A percentile compares a stretch with the other conserved stretches of the same genome.
These are phyloP conservation scores for Nectriaceae sp. DNA, from an alignment of 2,329 filamentous ascomycete genomes.

Conservation along the genomic window DNA sequence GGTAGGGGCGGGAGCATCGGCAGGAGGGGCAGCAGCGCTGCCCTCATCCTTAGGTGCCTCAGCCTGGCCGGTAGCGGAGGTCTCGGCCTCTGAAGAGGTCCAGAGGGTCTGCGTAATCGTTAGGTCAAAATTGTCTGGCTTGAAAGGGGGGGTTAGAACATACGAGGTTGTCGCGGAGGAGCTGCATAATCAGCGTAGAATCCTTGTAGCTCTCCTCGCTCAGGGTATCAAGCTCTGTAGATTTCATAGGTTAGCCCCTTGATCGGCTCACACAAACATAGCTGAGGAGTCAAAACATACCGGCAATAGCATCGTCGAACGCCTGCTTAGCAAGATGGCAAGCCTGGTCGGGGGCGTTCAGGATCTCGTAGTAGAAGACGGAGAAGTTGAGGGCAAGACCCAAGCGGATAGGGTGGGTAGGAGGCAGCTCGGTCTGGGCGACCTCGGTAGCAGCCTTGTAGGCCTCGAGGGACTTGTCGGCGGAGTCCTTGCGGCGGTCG, in stretches of 20 bases:
- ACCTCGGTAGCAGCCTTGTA: slow-evolving; percentile 99
- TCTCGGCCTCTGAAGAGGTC: slow-evolving; percentile 98
- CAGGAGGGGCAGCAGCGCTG: slow-evolving; percentile 53
- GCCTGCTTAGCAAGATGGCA: slow-evolving; percentile 99
- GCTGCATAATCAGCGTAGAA: slow-evolving; percentile 98
- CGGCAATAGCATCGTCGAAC: slow-evolving; percentile 96
- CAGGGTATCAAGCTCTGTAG: slow-evolving; percentile 85
- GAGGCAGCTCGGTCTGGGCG: slow-evolving; percentile 94
- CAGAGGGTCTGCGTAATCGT: slow-evolving; percentile 78
- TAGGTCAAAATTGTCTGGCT: slow-evolving; percentile 23
- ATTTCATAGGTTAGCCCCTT: slow-evolving; percentile 7
- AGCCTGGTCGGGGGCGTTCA: slow-evolving; percentile 97
- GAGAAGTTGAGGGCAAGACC: slow-evolving; percentile 99
- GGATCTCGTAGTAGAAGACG: slow-evolving; percentile 99
- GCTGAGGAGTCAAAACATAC: not conserved
- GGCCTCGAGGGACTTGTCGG: slow-evolving; percentile 86
- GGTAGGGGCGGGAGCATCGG: slow-evolving; percentile 58
- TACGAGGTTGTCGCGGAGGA: slow-evolving; percentile 95
- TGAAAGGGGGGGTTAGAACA: slow-evolving; percentile 29
- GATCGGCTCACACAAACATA: not conserved
- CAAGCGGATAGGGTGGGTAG: slow-evolving; percentile 96
- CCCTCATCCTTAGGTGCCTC: slow-evolving; percentile 50
- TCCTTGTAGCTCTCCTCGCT: slow-evolving; percentile 99
- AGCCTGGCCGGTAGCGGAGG: slow-evolving; percentile 58
- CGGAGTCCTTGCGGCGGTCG: slow-evolving; percentile 88